phyloP scores from a whole-genome alignment of 495 filamentous ascomycete genomes.

The Talaromyces liani region DNA sequence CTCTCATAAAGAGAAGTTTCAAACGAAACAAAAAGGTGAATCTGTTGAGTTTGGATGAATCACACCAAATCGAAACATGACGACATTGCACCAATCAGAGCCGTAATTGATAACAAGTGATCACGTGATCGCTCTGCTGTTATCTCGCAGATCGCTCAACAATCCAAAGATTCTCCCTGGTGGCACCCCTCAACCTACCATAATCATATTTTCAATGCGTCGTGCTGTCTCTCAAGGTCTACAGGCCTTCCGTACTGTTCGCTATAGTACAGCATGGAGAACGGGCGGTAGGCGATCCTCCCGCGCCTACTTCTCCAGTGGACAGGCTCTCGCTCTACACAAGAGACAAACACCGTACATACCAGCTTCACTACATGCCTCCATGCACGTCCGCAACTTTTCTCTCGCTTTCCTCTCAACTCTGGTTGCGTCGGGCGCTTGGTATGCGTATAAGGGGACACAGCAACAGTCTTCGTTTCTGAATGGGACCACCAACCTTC shows the following conservation, averaged over 20 bases:
- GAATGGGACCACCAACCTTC: constrained; percentile 16
- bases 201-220: constrained; percentile 45
- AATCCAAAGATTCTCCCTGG: background rate
- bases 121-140: background rate
- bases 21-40: background rate
- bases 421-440: constrained; percentile 57
- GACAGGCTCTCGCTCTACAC: constrained; percentile 38
- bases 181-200: background rate
- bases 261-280: constrained; percentile 49
- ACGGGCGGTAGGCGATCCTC: constrained; percentile 37
- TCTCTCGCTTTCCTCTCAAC: constrained; percentile 54
- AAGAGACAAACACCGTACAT: constrained; percentile 28
- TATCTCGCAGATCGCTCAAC: background rate
- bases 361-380: constrained; percentile 37
- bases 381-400: constrained; percentile 60
- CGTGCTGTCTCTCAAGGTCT: constrained; percentile 47
- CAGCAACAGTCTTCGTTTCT: constrained; percentile 17
- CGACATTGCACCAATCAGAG: background rate
- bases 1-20: background rate
- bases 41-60: background rate
- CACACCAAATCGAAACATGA: background rate
- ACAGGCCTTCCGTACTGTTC: constrained; percentile 49
- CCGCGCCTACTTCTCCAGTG: constrained; percentile 34
- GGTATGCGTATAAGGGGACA: constrained; percentile 50
- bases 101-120: background rate